phyloP scores from a whole-genome alignment of 78 protist genomes.

The Carpediemonas membranifera region DNA sequence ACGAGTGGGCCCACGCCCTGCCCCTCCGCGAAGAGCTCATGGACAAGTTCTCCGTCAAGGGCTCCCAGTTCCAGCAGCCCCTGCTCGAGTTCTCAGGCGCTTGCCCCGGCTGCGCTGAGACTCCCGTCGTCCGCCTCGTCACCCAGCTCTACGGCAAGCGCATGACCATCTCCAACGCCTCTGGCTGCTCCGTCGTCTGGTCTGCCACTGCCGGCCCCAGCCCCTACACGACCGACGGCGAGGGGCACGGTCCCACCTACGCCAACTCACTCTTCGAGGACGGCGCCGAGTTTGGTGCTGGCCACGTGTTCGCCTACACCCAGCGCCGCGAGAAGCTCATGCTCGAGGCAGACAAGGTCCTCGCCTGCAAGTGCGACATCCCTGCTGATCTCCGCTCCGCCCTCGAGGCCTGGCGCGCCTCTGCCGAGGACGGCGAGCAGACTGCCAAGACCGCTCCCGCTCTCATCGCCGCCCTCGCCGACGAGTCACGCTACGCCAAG shows the following conservation, averaged over 20 bases:
- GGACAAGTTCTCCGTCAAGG: slow-evolving; percentile 37
- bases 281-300: slow-evolving; percentile 31
- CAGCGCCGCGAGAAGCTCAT: slow-evolving; percentile 10
- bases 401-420: background rate
- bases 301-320: slow-evolving; percentile 1
- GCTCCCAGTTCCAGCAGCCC: slow-evolving; percentile 51
- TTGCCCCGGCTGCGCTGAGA: slow-evolving; percentile 40
- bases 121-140: background rate
- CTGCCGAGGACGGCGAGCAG: background rate
- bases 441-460: background rate
- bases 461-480: background rate
- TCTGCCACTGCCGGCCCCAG: slow-evolving; percentile 1
- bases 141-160: slow-evolving; percentile 19
- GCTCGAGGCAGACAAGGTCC: background rate
- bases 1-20: slow-evolving; percentile 25
- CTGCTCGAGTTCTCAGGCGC: slow-evolving; percentile 59
- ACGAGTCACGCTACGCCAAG: background rate
- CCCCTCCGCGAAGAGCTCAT: slow-evolving; percentile 28
- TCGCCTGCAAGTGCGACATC: background rate
- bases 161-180: slow-evolving; percentile 27
- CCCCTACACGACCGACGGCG: slow-evolving; percentile 6
- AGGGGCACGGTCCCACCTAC: slow-evolving; percentile 32
- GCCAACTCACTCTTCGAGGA: slow-evolving; percentile 36
- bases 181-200: slow-evolving; percentile 46
- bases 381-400: background rate